Evolutionary conservation across 805 yeast species (phyloP), one percentile per base, ranked within the genome.

Genomic region (Wickerhamomyces subpelliculosus): DNA sequence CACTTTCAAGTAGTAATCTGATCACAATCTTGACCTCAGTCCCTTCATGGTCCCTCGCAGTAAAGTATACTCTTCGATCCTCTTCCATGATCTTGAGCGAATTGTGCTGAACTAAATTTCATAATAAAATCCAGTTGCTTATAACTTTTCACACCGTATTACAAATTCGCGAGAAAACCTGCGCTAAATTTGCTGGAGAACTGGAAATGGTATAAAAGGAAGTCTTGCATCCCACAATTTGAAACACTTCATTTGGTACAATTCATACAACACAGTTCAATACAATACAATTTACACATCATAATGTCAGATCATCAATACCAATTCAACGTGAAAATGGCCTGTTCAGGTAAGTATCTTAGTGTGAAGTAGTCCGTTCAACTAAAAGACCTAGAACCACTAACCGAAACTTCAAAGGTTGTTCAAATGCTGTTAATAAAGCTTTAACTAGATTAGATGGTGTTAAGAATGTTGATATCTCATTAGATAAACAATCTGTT

Each of bases 341-440:
- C 84, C 38, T 89, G 96, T 56, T 73, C 83, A 12, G 86, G 74
- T 61, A 50, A 13, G 71, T 59, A 8, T 12, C 5, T 9, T 16
- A 21, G 11, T 16, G 13, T 26, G 7, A 19, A 23, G 17, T 12
- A 32, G 18, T 7, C 25, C 17, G 19, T 9, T 24, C 26, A 4
- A 14, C 24, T 30, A 18, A 17, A 28, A 14, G 5, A 34, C 21
- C 25, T 27, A 25, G 24, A 7, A 18, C 10, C 30, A 34, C 18
- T 19, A 39, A n/a, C n/a, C n/a, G n/a, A n/a, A n/a, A n/a, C n/a
- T n/a, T n/a, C n/a, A n/a, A 23, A 55, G 84, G 96, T 14, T 90
- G 98, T 62, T 83, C 95, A 18, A 76, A 73, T 41, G 96, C 97
- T 7, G 84, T 90, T 35, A 75, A 78, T 60, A 76, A 84, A 52